phyloP scores from a whole-genome alignment of 768 basidiomycete species.

The Leccinum longicurvipes region DNA sequence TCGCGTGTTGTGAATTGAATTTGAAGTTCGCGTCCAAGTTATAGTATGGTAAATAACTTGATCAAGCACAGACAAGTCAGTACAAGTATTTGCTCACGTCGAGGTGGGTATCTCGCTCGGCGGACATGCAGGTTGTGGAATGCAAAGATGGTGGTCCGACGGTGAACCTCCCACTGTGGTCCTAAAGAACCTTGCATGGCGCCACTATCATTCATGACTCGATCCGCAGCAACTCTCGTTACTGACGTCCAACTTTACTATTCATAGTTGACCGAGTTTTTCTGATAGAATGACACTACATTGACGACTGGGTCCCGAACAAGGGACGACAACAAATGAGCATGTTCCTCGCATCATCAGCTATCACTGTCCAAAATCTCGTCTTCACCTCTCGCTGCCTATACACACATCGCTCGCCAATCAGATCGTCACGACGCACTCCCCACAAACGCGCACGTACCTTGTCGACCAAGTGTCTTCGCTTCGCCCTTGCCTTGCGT shows the following conservation, averaged over 20 bases:
- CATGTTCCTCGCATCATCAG: conserved; percentile 10
- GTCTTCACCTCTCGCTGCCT: conserved; percentile 40
- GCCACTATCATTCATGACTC: background rate
- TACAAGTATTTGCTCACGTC: background rate
- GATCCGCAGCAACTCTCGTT: background rate
- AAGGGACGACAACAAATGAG: background rate
- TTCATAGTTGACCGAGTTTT: too few species aligned
- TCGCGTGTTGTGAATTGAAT: too few species aligned
- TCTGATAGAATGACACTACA: too few species aligned
- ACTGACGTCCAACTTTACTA: too few species aligned
- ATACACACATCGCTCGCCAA: background rate
- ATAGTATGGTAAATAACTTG: background rate
- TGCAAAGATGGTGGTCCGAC: background rate
- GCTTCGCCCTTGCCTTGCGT: conserved; percentile 75
- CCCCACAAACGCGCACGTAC: conserved; percentile 32
- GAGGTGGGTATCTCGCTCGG: background rate
- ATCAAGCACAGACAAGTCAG: background rate
- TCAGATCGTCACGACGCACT: conserved; percentile 1
- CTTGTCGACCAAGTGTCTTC: conserved; percentile 70
- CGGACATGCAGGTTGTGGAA: background rate
- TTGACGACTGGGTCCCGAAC: background rate
- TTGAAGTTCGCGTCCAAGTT: too few species aligned
- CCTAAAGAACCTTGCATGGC: too few species aligned
- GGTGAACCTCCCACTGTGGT: too few species aligned
- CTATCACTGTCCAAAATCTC: conserved; percentile 62